Evolutionary conservation across 2,329 filamentous ascomycete species (phyloP).

Genomic region (Geosmithia morbida): DNA sequence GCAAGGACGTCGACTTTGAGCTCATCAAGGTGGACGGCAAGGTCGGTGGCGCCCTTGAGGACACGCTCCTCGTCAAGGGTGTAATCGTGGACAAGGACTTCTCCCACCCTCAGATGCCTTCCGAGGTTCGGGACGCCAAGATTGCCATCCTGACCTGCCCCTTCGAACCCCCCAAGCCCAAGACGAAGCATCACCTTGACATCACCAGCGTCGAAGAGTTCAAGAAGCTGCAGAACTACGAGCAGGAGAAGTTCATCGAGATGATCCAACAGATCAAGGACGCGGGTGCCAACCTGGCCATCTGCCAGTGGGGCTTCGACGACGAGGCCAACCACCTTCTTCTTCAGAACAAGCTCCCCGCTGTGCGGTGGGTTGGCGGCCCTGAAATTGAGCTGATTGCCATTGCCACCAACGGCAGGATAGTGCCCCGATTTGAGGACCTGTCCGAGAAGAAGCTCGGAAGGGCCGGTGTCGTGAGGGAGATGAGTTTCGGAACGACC

Average conservation of each 20-base stretch:
- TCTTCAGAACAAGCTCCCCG: conserved; percentile 88
- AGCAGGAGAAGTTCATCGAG: conserved; percentile 90
- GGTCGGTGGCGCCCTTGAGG: conserved; percentile 85
- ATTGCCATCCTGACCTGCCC: conserved; percentile 95
- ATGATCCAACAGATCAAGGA: conserved; percentile 99
- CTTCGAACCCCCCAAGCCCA: conserved; percentile 97
- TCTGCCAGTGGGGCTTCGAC: conserved; percentile 99
- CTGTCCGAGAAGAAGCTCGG: conserved; percentile 84
- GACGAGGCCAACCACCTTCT: conserved; percentile 97
- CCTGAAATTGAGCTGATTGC: conserved; percentile 97
- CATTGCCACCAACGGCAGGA: conserved; percentile 94
- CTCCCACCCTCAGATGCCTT: conserved; percentile 97
- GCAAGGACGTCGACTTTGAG: conserved; percentile 97
- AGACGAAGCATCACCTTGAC: conserved; percentile 98
- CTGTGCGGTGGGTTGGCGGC: conserved; percentile 94
- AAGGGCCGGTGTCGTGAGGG: conserved; percentile 73
- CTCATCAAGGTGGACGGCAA: conserved; percentile 99
- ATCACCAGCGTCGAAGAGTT: conserved; percentile 96
- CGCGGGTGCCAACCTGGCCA: conserved; percentile 90
- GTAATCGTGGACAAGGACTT: conserved; percentile 99
- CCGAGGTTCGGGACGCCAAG: conserved; percentile 88
- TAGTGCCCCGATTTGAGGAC: conserved; percentile 95
- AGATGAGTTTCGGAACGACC: conserved; percentile 95
- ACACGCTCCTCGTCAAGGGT: conserved; percentile 88
- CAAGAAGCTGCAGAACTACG: conserved; percentile 93